These are phyloP conservation scores for Kodamaea anthophila DNA, from an alignment of 1,139 yeast species.

Conservation along the genomic window DNA sequence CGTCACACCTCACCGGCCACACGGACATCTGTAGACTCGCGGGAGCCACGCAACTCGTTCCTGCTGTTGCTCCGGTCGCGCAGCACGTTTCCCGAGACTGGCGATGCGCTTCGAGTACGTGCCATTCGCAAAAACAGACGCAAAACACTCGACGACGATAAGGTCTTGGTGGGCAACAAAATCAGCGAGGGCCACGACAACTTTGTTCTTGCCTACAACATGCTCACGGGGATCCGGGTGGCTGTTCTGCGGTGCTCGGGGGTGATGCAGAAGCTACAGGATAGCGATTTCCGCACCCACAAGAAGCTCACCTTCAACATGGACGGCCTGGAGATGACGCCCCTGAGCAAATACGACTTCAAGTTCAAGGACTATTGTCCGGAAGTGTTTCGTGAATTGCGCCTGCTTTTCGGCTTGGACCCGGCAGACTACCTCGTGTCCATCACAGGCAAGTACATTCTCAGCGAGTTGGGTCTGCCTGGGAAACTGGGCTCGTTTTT, in stretches of 20 bases:
- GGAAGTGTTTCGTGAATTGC: slow-evolving; percentile 81
- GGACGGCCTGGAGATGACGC: slow-evolving; percentile 85
- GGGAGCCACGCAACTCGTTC: slow-evolving; percentile 9
- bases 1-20: slow-evolving; percentile 19
- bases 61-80: slow-evolving; percentile 12
- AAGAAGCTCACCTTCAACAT: slow-evolving; percentile 82
- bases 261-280: slow-evolving; percentile 64
- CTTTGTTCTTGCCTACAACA: slow-evolving; percentile 90
- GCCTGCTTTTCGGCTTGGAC: slow-evolving; percentile 77
- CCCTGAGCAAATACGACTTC: slow-evolving; percentile 90
- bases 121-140: slow-evolving; percentile 30
- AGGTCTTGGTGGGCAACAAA: slow-evolving; percentile 69
- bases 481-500: slow-evolving; percentile 97
- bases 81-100: slow-evolving; percentile 21
- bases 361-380: slow-evolving; percentile 97
- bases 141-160: slow-evolving; percentile 52
- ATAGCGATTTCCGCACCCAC: slow-evolving; percentile 61
- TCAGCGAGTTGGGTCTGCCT: slow-evolving; percentile 90
- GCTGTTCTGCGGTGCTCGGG: slow-evolving; percentile 93
- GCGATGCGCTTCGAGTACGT: slow-evolving; percentile 10
- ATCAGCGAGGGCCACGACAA: slow-evolving; percentile 91
- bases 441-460: slow-evolving; percentile 84
- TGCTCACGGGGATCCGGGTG: slow-evolving; percentile 94
- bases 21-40: slow-evolving; percentile 5
- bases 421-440: slow-evolving; percentile 95